phyloP scores from a whole-genome alignment of 495 filamentous ascomycete species.

The Podospora australis region DNA sequence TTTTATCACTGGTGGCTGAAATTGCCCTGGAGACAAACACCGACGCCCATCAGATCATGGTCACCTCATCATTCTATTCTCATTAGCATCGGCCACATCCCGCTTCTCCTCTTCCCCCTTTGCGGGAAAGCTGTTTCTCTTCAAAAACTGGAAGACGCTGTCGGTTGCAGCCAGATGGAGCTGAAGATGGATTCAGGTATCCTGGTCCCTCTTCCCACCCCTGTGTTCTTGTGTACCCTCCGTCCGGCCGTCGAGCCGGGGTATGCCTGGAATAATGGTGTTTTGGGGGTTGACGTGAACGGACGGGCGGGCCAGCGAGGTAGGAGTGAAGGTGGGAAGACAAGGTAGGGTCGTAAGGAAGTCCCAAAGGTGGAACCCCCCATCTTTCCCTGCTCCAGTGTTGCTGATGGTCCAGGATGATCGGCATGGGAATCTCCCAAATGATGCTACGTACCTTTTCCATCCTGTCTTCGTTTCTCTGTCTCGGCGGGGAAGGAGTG shows the following conservation, averaged over 20 bases:
- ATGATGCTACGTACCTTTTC: constrained; percentile 8
- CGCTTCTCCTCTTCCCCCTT: no score
- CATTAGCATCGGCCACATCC: no score
- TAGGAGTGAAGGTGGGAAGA: background rate
- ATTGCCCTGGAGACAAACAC: no score
- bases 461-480: constrained; percentile 5
- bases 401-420: constrained; percentile 3
- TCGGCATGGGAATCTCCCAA: constrained; percentile 15
- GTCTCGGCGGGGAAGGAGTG: background rate
- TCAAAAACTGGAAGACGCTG: no score
- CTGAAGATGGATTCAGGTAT: no score
- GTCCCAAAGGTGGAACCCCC: background rate
- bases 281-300: background rate
- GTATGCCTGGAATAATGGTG: background rate
- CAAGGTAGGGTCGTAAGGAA: no score
- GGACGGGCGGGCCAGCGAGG: background rate
- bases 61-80: no score
- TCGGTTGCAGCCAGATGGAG: no score
- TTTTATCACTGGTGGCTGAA: background rate
- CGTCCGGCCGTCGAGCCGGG: background rate
- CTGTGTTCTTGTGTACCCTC: no score
- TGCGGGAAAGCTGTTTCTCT: no score
- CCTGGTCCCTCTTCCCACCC: no score
- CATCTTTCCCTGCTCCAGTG: background rate
- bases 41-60: background rate